Evolutionary conservation across 208 protist genomes (phyloP), one percentile per base, ranked within the genome.

Genomic region (Trypanosoma cruzi): DNA sequence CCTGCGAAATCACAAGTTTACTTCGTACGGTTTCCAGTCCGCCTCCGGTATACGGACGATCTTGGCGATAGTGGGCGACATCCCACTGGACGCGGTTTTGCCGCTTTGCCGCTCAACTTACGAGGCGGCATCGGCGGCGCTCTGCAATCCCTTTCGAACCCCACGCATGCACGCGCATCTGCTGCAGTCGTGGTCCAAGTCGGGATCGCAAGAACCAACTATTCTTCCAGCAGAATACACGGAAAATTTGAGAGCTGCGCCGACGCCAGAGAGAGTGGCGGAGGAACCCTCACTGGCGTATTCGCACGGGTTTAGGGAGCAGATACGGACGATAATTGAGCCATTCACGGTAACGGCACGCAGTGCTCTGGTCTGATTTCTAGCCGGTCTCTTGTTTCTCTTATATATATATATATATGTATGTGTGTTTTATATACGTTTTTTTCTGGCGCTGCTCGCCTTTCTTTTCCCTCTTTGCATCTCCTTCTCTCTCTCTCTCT

Each of bases 141-240:
- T 96, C 54, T 93, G 90, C 75, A 94, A 93, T 58, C 90, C 90
- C 6, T 92, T 96, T 62, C 80, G 75, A 44, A 81, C 81, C 18
- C 75, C 81, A 59, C 67, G 77, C 31, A 81, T 77, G 31, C 83
- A 84, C 59, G 64, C 82, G 29, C 54, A 74, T 55, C 61, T 90
- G 60, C 71, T 89, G 22, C 57, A 37, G 44, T 50, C 50, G 16
- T 63, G 56, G 37, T 52, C 55, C 36, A 36, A 59, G 32, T 56
- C 8, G n/a, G 14, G 53, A 20, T 2, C 49, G 26, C 28, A 1
- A 7, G 62, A 75, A 3, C 4, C 50, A 8, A 26, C 44, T 4
- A n/a, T 68, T 28, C n/a, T 63, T 6, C 61, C 50, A 2, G 29
- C 31, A 8, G 56, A 20, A 18, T 67, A 58, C 34, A 34, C 11